Evolutionary conservation across 2,329 filamentous ascomycete species (phyloP).

Genomic region (Xylaria sp.): DNA sequence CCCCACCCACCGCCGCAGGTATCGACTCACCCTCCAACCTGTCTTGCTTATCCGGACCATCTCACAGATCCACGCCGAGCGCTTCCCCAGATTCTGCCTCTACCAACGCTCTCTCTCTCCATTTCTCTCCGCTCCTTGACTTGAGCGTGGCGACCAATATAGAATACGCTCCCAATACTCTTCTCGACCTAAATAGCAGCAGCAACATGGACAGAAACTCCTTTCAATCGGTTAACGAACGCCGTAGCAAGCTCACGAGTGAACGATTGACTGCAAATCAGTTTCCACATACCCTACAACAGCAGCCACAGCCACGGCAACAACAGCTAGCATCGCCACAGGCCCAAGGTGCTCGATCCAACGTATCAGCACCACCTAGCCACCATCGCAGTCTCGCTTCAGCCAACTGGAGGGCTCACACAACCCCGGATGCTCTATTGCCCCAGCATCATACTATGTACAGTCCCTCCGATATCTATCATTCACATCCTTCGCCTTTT

Average conservation of each 20-base stretch:
- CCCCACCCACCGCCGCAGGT: constrained; percentile 36
- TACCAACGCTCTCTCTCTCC: constrained; percentile 23
- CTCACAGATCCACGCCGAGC: constrained; percentile 43
- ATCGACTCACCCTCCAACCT: constrained; percentile 43
- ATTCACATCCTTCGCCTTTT: constrained; percentile 23
- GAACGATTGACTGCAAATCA: constrained; percentile 37
- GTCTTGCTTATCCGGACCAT: constrained; percentile 46
- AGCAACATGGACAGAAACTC: constrained; percentile 45
- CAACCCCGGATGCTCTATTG: constrained; percentile 30
- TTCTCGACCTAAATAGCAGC: constrained; percentile 35
- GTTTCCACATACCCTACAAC: constrained; percentile 28
- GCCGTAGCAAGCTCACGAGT: constrained; percentile 42
- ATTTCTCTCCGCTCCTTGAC: constrained; percentile 41
- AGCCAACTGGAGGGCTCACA: constrained; percentile 46
- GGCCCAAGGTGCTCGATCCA: constrained; percentile 35
- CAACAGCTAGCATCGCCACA: constrained; percentile 32
- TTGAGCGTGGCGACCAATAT: constrained; percentile 38
- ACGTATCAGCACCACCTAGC: constrained; percentile 27
- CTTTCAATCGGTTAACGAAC: constrained; percentile 46
- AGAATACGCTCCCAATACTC: constrained; percentile 38
- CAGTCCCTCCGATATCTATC: constrained; percentile 37
- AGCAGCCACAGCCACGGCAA: constrained; percentile 26
- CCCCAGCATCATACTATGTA: constrained; percentile 34
- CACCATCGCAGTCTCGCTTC: constrained; percentile 43
- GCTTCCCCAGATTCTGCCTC: constrained; percentile 41